Evolutionary conservation across 2,329 filamentous ascomycete genomes (phyloP).

Genomic region (Cyphellophora attinorum): DNA sequence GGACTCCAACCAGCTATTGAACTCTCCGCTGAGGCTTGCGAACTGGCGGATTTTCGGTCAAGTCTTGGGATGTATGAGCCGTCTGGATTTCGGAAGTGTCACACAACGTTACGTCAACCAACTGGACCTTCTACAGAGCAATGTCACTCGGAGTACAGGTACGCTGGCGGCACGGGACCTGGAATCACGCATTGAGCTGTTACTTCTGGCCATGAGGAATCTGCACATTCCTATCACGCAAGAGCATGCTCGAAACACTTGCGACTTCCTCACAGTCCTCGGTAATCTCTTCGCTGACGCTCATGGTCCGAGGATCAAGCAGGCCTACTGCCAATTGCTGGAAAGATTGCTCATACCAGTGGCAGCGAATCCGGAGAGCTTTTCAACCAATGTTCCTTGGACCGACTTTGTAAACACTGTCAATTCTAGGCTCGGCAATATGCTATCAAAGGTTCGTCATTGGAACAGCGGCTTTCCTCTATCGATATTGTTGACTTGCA

Average conservation of each 20-base stretch:
- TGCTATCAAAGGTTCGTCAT: constrained; percentile 85
- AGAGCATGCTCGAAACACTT: constrained; percentile 44
- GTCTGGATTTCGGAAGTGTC: constrained; percentile 78
- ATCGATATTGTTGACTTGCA: constrained; percentile 76
- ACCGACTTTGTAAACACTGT: constrained; percentile 71
- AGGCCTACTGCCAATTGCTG: constrained; percentile 86
- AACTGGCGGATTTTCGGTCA: constrained; percentile 96
- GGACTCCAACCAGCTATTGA: constrained; percentile 63
- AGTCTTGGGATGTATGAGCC: constrained; percentile 91
- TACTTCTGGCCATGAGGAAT: constrained; percentile 86
- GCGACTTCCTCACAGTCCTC: constrained; percentile 75
- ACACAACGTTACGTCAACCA: constrained; percentile 73
- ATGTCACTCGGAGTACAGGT: constrained; percentile 55
- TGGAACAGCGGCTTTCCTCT: constrained; percentile 85
- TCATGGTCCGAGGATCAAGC: constrained; percentile 83
- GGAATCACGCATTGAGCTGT: constrained; percentile 75
- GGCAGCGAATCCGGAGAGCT: constrained; percentile 66
- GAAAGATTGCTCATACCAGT: constrained; percentile 80
- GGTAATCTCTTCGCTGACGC: constrained; percentile 74
- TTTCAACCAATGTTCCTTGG: constrained; percentile 78
- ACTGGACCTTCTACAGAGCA: constrained; percentile 66
- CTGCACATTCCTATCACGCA: constrained; percentile 66
- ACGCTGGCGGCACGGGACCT: constrained; percentile 55
- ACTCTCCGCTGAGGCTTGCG: constrained; percentile 72
- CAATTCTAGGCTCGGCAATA: constrained; percentile 67